phyloP scores from a whole-genome alignment of 179 eudicot species.

The Beta macrorhiza region DNA sequence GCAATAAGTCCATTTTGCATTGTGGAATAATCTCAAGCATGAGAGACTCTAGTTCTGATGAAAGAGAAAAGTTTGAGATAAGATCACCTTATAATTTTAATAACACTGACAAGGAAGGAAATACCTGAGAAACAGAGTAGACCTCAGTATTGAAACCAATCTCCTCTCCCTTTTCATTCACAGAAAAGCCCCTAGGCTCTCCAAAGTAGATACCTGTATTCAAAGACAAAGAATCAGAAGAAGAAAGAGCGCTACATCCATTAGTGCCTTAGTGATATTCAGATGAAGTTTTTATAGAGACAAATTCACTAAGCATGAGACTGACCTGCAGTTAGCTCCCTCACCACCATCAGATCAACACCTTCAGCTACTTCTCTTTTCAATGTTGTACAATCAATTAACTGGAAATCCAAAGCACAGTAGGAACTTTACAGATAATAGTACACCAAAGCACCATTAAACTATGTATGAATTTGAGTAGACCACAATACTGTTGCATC shows the following conservation, averaged over 20 bases:
- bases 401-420: slow-evolving; percentile 38
- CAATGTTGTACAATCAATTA: slow-evolving; percentile 83
- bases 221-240: slow-evolving; percentile 1
- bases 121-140: slow-evolving; percentile 83
- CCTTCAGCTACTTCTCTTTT: slow-evolving; percentile 97
- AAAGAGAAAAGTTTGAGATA: not conserved
- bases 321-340: slow-evolving; percentile 97
- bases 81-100: not conserved
- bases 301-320: slow-evolving; percentile 5
- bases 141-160: slow-evolving; percentile 91
- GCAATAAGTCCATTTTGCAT: not conserved
- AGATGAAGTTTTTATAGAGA: not conserved
- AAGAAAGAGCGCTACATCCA: not conserved
- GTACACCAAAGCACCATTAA: not conserved
- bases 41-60: not conserved
- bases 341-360: slow-evolving; percentile 93
- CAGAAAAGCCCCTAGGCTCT: slow-evolving; percentile 85
- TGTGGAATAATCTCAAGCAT: not conserved
- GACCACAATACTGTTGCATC: not conserved
- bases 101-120: slow-evolving; percentile 6
- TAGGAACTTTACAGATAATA: not conserved
- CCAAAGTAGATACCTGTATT: slow-evolving; percentile 89
- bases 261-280: not conserved
- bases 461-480: not conserved
- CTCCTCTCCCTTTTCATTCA: slow-evolving; percentile 81